Conservation (phyloP, 352 stramenopile species). For the Phytopythium litorale region DNA sequence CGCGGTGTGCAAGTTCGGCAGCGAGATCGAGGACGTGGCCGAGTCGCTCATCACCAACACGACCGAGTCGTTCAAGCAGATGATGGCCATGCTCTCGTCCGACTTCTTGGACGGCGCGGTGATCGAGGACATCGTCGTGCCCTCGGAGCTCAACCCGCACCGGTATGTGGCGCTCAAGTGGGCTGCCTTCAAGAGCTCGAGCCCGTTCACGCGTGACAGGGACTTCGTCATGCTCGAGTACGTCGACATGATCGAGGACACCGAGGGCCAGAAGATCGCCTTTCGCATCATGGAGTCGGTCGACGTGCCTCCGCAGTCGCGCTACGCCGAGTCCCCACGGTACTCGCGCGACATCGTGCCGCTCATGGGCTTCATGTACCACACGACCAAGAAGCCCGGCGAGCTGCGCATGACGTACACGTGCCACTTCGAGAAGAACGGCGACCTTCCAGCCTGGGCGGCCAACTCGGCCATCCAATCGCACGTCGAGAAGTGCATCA, state of each 20-base stretch:
- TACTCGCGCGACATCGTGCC: slow-evolving; percentile 73
- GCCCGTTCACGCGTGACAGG: slow-evolving; percentile 70
- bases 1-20: slow-evolving; percentile 76
- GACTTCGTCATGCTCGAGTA: slow-evolving; percentile 87
- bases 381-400: slow-evolving; percentile 73
- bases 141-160: slow-evolving; percentile 55
- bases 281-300: slow-evolving; percentile 86
- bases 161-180: slow-evolving; percentile 85
- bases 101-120: slow-evolving; percentile 83
- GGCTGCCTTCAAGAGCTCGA: slow-evolving; percentile 83
- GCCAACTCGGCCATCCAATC: slow-evolving; percentile 84
- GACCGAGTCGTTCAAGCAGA: slow-evolving; percentile 77
- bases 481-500: slow-evolving; percentile 85
- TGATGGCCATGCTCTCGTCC: slow-evolving; percentile 82
- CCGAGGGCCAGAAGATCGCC: slow-evolving; percentile 75
- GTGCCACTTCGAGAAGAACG: slow-evolving; percentile 85
- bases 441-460: slow-evolving; percentile 75
- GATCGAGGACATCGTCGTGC: slow-evolving; percentile 77
- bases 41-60: slow-evolving; percentile 78
- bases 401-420: slow-evolving; percentile 86
- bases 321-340: slow-evolving; percentile 54
- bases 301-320: slow-evolving; percentile 47
- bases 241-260: slow-evolving; percentile 86
- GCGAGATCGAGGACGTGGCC: slow-evolving; percentile 78
- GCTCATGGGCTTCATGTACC: slow-evolving; percentile 86